Conservation (phyloP, 108 stramenopile species). For the Conticribra weissflogii region DNA sequence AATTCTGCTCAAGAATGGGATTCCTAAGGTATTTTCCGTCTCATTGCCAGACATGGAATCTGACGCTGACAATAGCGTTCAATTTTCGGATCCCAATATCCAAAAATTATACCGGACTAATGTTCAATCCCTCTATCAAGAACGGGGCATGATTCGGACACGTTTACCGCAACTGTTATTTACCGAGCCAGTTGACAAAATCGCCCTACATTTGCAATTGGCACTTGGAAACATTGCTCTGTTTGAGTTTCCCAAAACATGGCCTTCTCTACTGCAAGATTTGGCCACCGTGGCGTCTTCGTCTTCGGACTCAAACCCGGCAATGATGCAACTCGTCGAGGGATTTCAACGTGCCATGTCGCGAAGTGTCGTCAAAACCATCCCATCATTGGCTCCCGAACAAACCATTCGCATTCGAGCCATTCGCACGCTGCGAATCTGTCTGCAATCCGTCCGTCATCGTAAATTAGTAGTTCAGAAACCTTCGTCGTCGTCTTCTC, state of each 20-base stretch:
- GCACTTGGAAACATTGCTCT: slow-evolving; percentile 23
- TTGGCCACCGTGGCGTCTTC: slow-evolving; percentile 13
- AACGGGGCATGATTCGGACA: neutral
- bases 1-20: slow-evolving; percentile 34
- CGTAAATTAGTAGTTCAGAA: slow-evolving; percentile 9
- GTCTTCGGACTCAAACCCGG: neutral
- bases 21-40: slow-evolving; percentile 11
- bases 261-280: slow-evolving; percentile 34
- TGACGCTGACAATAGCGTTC: neutral
- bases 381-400: neutral
- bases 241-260: slow-evolving; percentile 33
- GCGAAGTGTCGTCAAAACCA: slow-evolving; percentile 8
- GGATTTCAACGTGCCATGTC: neutral
- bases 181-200: neutral
- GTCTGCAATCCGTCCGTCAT: slow-evolving; percentile 20
- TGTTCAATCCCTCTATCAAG: neutral
- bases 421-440: slow-evolving; percentile 13
- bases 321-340: neutral
- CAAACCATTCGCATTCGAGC: slow-evolving; percentile 18
- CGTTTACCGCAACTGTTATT: neutral
- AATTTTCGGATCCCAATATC: neutral
- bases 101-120: neutral
- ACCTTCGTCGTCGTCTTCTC: neutral
- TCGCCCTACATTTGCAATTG: slow-evolving; percentile 26
- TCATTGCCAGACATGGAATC: neutral